These are phyloP conservation scores for Alternaria hordeiaustralica DNA, from an alignment of 2,329 filamentous ascomycete species.

Conservation along the genomic window DNA sequence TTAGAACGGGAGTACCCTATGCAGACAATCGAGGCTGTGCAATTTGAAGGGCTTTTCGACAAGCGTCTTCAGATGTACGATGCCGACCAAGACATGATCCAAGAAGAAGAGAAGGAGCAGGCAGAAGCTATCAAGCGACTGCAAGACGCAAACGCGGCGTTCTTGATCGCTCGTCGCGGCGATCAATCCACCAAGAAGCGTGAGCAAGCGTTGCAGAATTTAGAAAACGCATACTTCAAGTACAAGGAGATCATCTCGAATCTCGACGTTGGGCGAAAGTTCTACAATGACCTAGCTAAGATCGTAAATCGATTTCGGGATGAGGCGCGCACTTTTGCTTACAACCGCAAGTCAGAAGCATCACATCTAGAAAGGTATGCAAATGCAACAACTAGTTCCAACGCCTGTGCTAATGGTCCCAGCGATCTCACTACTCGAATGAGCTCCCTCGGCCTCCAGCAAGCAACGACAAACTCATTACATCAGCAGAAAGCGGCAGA, in stretches of 20 bases:
- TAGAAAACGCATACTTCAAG: slow-evolving; percentile 92
- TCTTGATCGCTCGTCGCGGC: slow-evolving; percentile 72
- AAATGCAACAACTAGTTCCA: not conserved
- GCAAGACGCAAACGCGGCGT: slow-evolving; percentile 77
- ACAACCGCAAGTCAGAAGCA: slow-evolving; percentile 81
- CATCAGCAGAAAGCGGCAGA: slow-evolving; percentile 57
- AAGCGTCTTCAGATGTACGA: slow-evolving; percentile 82
- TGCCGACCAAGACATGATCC: slow-evolving; percentile 72
- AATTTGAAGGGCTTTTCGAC: slow-evolving; percentile 93
- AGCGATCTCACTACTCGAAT: slow-evolving; percentile 67
- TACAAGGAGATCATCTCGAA: slow-evolving; percentile 97
- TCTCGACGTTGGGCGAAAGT: slow-evolving; percentile 88
- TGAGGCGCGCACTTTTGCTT: slow-evolving; percentile 77
- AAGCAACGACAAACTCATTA: slow-evolving; percentile 49
- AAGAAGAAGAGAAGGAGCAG: slow-evolving; percentile 78
- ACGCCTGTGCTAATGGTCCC: slow-evolving; percentile 12
- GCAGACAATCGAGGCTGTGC: slow-evolving; percentile 81
- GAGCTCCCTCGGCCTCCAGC: slow-evolving; percentile 62
- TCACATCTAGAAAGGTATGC: slow-evolving; percentile 76
- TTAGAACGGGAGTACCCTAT: slow-evolving; percentile 86
- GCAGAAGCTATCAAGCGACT: slow-evolving; percentile 72
- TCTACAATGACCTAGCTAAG: slow-evolving; percentile 93
- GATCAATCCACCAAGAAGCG: slow-evolving; percentile 74
- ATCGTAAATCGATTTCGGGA: slow-evolving; percentile 88
- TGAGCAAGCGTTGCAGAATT: slow-evolving; percentile 82